Evolutionary conservation across 2,329 filamentous ascomycete genomes (phyloP).

Genomic region (Aspergillus jensenii): DNA sequence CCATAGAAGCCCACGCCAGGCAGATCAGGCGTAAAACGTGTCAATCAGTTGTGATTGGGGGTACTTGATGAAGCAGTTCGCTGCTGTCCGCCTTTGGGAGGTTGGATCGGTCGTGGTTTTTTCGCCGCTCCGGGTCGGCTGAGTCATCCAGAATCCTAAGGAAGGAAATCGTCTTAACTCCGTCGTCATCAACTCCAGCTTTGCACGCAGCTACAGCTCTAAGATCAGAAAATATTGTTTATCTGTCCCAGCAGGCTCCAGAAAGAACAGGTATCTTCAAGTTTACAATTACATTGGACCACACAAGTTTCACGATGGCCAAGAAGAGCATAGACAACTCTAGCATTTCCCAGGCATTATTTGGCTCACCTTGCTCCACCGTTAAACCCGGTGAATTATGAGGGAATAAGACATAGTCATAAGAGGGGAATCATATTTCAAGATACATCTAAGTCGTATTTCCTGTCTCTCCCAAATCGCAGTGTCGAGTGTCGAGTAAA

Average conservation of each 20-base stretch:
- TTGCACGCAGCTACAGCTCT: not conserved
- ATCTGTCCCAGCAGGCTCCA: not conserved
- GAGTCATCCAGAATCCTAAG: slow-evolving; percentile 31
- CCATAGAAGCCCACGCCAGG: slow-evolving; percentile 26
- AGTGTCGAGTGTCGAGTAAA: slow-evolving; percentile 5
- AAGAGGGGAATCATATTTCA: not conserved
- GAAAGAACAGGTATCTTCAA: not conserved
- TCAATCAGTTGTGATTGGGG: slow-evolving; percentile 13
- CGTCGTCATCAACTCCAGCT: not conserved
- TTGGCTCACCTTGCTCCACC: not conserved
- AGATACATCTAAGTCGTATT: not conserved
- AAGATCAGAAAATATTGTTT: not conserved
- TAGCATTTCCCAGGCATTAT: not conserved
- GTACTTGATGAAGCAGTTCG: slow-evolving; percentile 23
- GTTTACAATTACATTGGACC: not conserved
- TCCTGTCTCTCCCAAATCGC: not conserved
- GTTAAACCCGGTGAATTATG: not conserved
- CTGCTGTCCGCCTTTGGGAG: slow-evolving; percentile 10
- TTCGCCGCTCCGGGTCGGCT: slow-evolving; percentile 31
- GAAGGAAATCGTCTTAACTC: slow-evolving; percentile 9
- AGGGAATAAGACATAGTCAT: not conserved
- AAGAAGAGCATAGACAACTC: not conserved
- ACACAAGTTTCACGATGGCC: not conserved
- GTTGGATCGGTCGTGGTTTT: slow-evolving; percentile 27
- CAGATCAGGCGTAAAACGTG: slow-evolving; percentile 14